Base-by-base conservation (phyloP, 2,329 filamentous ascomycete species). In the Ophiostoma triangulosporum region DNA sequence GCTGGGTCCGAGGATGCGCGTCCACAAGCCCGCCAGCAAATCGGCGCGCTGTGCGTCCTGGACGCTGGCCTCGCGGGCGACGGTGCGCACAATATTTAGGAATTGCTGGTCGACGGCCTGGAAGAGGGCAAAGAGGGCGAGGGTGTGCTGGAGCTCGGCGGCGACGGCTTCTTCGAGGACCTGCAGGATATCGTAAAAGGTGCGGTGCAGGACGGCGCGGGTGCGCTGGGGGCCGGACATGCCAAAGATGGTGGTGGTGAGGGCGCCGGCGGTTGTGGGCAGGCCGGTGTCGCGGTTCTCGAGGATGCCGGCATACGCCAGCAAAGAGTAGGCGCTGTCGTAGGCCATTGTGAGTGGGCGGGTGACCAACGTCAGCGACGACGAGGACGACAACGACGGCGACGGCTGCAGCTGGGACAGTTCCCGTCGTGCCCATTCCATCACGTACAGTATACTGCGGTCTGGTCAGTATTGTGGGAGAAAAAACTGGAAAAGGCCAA, bases 351-450 rank as follows among this genome's bases (percentile, higher is more conserved):
- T 79, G 22, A 94, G 70, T 2, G 77, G 78, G 1, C 77, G 76
- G 6, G 81, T 79, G n/a, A 77, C 70, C 12, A 74, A 73, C 3
- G 49, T 11, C 14, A 53, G 24, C 17, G 49, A 29, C 1, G 33
- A 24, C 6, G 51, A 29, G 1, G 46, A 12, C 12, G 51, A 51
- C 1, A 50, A 35, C 14, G 56, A 48, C 4, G 78, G 75, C 6
- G 81, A 79, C 20, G 77, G 73, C 57, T 81, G 78, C 54, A 93
- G 71, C 46, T 82, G 81, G 56, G 81, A 75, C 14, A 97, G 78
- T 66, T 96, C 89, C 59, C 89, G 82, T 63, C 85, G 85, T 14
- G 88, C 87, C 91, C 91, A 96, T 64, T 95, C 88, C 89, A 97
- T 96, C 51, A 94, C 88, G 57, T 93, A 84, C 33, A 97, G 76